Evolutionary conservation across 106 monocot species (phyloP).

Genomic region (Phalaenopsis aphrodite): DNA sequence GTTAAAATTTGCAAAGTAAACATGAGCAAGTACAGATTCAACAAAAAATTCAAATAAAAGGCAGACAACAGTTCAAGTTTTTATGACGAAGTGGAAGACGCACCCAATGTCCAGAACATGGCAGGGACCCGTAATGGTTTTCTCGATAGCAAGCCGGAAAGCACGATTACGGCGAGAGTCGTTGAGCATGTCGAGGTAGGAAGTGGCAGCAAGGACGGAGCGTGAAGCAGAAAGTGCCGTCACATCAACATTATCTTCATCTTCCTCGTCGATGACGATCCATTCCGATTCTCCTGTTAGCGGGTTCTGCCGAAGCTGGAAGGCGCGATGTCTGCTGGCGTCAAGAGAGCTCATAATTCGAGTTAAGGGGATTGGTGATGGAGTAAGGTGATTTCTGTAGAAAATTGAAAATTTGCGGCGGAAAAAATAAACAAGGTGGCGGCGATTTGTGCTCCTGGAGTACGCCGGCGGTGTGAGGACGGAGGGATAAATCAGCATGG

Average conservation of each 20-base stretch:
- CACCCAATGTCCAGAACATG: constrained; percentile 92
- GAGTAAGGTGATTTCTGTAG: too few relatives aligned
- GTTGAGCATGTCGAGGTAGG: constrained; percentile 98
- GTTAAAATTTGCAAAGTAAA: not conserved
- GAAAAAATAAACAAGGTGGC: not conserved
- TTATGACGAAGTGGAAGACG: not conserved
- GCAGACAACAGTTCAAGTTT: not conserved
- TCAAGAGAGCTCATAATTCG: constrained; percentile 7
- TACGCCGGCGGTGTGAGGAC: not conserved
- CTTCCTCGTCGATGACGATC: constrained; percentile 65
- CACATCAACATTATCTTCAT: constrained; percentile 10
- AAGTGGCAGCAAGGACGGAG: constrained; percentile 54
- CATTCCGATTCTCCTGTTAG: constrained; percentile 92
- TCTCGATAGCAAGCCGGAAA: constrained; percentile 69
- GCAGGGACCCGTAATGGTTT: constrained; percentile 55
- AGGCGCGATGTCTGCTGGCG: constrained; percentile 19
- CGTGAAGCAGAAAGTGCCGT: not conserved
- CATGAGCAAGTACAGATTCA: not conserved
- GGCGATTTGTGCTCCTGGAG: not conserved
- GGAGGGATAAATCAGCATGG: not conserved
- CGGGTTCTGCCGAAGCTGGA: constrained; percentile 72
- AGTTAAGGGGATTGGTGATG: not conserved
- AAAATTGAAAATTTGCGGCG: not conserved
- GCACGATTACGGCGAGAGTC: constrained; percentile 64
- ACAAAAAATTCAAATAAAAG: not conserved